Base-by-base conservation (phyloP, 202 grass and related monocot species). In the Schoenoplectus tabernaemontani region DNA sequence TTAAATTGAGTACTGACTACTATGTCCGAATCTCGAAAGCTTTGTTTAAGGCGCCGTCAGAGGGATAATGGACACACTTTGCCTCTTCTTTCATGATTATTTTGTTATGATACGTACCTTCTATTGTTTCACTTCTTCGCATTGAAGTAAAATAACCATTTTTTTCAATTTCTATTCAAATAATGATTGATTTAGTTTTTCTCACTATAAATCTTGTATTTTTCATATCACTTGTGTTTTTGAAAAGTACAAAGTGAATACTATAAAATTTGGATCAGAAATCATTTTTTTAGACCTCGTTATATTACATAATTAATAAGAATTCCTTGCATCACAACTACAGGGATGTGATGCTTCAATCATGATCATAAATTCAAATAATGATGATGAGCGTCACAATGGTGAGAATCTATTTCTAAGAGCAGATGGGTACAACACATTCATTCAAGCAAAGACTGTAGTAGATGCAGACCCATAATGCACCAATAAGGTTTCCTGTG, bases 341-440 rank as follows among this genome's bases (percentile, higher is more conserved):
- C 80, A 96, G 93, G 93, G 93, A 0, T 97, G 93, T 54, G 93
- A 97, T 84, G 93, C 87, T 4, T 97, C 93, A 13, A 82, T 97
- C 57, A 76, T 97, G 75, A 82, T 97, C 34, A 64, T 78, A 2
- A 87, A 87, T 0, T 77, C 58, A 5, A 80, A 36, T 19, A 32
- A n/a, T 17, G 83, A 78, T 42, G 89, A 89, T 68, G 93, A 97
- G 83, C 90, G 60, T 73, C 84, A 85, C 88, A 86, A 78, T 4
- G 72, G 78, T 5, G 82, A 89, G 13, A 87, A 97, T 82, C 46
- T 80, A 17, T 91, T 89, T 50, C 87, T 97, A 56, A 89, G 90
- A 7, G 84, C 80, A 1, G 91, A 93, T 77, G 93, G 88, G 68
- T 85, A 92, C n/a, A 88, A 96, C 84, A 90, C 91, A 41, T 69